Evolutionary conservation across 129 eudicot species (phyloP).

Genomic region (Escallonia rubra): DNA sequence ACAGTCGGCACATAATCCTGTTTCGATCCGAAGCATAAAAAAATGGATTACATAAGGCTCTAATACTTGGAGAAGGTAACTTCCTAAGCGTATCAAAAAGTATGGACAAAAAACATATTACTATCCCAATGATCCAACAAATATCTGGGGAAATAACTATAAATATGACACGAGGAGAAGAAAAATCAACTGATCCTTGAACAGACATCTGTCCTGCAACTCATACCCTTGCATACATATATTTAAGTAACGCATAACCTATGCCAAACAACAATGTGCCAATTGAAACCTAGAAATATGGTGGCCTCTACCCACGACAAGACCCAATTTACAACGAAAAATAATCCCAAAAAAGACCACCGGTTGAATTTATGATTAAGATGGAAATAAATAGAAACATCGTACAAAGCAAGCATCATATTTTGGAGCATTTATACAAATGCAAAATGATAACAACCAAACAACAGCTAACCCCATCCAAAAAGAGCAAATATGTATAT

Average conservation of each 20-base stretch:
- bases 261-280: neutral
- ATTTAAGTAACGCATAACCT: neutral
- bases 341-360: neutral
- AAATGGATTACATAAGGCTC: neutral
- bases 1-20: constrained; percentile 54
- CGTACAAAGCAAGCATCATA: neutral
- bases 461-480: neutral
- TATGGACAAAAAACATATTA: neutral
- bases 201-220: neutral
- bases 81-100: neutral
- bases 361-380: neutral
- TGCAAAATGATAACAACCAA: neutral
- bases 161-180: neutral
- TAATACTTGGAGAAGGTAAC: neutral
- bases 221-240: neutral
- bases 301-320: neutral
- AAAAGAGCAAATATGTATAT: too few species aligned
- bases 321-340: neutral
- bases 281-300: neutral
- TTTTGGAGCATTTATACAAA: neutral
- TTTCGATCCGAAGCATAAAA: neutral
- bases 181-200: neutral
- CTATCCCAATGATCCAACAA: neutral
- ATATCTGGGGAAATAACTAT: neutral
- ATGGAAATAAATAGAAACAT: neutral